Evolutionary conservation across 345 rosid species (phyloP).

Genomic region (Nephelium lappaceum): DNA sequence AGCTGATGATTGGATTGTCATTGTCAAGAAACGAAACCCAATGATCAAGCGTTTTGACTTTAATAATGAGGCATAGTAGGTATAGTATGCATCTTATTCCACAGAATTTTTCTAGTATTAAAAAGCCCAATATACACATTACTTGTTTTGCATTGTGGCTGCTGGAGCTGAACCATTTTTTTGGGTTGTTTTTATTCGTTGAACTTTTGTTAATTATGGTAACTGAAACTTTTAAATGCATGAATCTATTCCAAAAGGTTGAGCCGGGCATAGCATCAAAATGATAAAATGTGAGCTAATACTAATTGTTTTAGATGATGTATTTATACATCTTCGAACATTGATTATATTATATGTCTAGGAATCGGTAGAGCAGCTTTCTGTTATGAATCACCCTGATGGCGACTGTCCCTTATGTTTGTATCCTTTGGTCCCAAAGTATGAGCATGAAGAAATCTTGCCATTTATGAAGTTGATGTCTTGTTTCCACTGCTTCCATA

Average conservation of each 20-base stretch:
- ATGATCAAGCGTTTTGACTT: not conserved
- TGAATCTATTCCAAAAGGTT: not conserved
- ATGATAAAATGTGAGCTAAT: not conserved
- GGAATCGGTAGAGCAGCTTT: conserved; percentile 88
- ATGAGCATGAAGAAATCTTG: conserved; percentile 40
- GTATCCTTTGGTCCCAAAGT: conserved; percentile 65
- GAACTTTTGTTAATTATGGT: not conserved
- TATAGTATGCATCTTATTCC: not conserved
- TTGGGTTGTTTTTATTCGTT: not conserved
- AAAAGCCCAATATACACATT: not conserved
- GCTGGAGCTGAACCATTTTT: not conserved
- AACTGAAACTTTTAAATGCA: not conserved
- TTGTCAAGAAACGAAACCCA: not conserved
- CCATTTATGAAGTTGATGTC: conserved; percentile 99
- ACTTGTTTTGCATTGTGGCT: not conserved
- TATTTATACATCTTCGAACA: not conserved
- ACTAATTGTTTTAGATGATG: not conserved
- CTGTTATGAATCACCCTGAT: conserved; percentile 87
- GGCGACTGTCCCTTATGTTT: conserved; percentile 88
- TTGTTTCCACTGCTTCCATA: conserved; percentile 92
- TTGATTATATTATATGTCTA: conserved; percentile 34
- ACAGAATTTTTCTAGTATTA: not conserved
- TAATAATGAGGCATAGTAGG: not conserved
- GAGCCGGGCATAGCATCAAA: not conserved
- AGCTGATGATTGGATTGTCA: not conserved